Base-by-base conservation (phyloP, 2,329 filamentous ascomycete species). In the Fusarium virguliforme region DNA sequence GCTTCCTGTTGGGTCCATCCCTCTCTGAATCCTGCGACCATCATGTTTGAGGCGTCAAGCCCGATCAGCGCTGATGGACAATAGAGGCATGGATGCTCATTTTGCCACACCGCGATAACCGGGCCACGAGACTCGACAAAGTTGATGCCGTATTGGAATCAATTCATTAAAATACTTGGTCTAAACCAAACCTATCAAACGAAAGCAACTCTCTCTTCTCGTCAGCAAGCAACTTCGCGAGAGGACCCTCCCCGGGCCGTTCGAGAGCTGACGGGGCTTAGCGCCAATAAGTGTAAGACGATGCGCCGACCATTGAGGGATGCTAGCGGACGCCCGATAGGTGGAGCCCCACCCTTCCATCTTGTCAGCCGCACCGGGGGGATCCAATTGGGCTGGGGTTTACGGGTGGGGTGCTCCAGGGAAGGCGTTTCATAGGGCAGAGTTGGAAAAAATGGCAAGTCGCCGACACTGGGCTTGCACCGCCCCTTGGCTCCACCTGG, bases 381-480 rank as follows among this genome's bases (percentile, higher is more conserved):
- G 35, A 38, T 62, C 66, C 60, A 38, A 66, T 72, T 70, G 55
- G 59, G 60, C 46, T 41, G 22, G 7, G 12, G 64, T 18, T 18
- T 53, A 18, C 37, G 24, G 26, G 46, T 64, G 58, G 43, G 70
- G 26, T 67, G 38, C 40, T 62, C 28, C 8, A 38, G 51, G 63
- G 37, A 30, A 57, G 67, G 40, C 57, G 63, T 68, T 72, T 70
- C 64, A 70, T 73, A 72, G 70, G 70, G 70, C 70, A 71, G 69
- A 65, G 28, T 48, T 41, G 56, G 22, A 58, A 57, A 8, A 13
- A n/a, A 37, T 15, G 37, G 15, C 37, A 18, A 37, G 51, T 55
- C 55, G 32, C 41, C 50, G 51, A 34, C 46, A 3, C 18, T 24
- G 40, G 40, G 57, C 40, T 46, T 71, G 69, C 65, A 64, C 68